Evolutionary conservation across 768 basidiomycete genomes (phyloP), one percentile per base, ranked within the genome.

Genomic region (Termitomyces titanicus): DNA sequence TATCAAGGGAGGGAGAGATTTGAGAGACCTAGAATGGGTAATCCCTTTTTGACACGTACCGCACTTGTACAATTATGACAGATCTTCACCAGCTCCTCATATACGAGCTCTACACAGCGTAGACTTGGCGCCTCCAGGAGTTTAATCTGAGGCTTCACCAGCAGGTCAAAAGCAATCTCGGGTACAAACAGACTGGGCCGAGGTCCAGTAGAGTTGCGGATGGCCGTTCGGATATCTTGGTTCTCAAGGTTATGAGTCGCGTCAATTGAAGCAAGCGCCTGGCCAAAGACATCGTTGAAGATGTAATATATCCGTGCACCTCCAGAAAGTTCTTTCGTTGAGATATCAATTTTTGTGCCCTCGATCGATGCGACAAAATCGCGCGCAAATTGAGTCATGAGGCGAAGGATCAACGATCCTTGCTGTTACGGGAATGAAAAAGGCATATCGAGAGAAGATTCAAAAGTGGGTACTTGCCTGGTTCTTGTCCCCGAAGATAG

Each of bases 301-400:
- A 99, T 98, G 75, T 98, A 98, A 73, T 98, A 98, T 72, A 99
- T 94, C 51, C 97, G 84, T 22, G 97, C 97, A 44, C 97, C 97
- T 39, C 97, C 97, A 6, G 92, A 98, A 15, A 99, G 85, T 68
- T 99, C 97, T 68, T 99, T 99, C 0, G 97, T 99, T 1, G 94
- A 96, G 64, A 98, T 90, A 58, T 97, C 92, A 37, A 96, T 82
- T 53, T 93, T 93, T 13, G 94, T 98, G 53, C 97, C 97, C 62
- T 99, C 97, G 63, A 99, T 97, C 13, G 94, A 96, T 0, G 95
- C 88, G 50, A 98, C 82, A 59, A 98, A 99, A 74, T 99, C 97
- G 47, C 92, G 86, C 2, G 94, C 95, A 63, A 98, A 99, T 72
- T 94, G 93, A 43, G 96, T 99, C 97, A 99, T 99, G 40, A 98